Evolutionary conservation across 495 filamentous ascomycete genomes (phyloP).

Genomic region (Physcia stellaris): DNA sequence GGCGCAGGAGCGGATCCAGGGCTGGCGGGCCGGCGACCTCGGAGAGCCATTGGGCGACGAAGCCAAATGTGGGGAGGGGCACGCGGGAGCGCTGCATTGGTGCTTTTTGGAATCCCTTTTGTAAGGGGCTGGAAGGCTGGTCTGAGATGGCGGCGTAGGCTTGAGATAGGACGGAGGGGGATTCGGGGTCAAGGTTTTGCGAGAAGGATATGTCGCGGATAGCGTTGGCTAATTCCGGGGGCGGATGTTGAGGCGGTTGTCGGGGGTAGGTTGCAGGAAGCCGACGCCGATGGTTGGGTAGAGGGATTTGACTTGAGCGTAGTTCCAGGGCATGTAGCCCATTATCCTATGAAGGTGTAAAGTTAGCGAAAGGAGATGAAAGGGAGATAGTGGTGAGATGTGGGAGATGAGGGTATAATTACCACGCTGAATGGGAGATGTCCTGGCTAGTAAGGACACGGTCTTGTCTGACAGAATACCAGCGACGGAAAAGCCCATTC

Average conservation of each 20-base stretch:
- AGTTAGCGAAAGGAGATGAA: not conserved
- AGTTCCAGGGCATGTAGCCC: slow-evolving; percentile 11
- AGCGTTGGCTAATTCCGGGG: slow-evolving; percentile 7
- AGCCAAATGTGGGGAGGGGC: slow-evolving; percentile 17
- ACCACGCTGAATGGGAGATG: slow-evolving; percentile 20
- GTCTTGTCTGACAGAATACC: slow-evolving; percentile 15
- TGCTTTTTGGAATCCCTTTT: no score
- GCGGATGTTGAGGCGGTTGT: slow-evolving; percentile 1
- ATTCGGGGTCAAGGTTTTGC: not conserved
- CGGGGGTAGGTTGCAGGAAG: slow-evolving; percentile 6
- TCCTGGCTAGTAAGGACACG: not conserved
- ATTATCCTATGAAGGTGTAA: not conserved
- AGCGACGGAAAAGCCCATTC: slow-evolving; percentile 15
- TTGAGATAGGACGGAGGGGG: slow-evolving; percentile 7
- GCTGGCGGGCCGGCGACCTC: slow-evolving; percentile 16
- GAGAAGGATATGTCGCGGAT: slow-evolving; percentile 5
- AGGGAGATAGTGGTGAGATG: no score
- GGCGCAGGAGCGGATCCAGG: slow-evolving; percentile 14
- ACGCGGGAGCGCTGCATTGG: not conserved
- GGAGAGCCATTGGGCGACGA: slow-evolving; percentile 19
- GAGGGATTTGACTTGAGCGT: slow-evolving; percentile 9
- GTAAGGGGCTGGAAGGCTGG: no score
- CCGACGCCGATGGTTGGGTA: not conserved
- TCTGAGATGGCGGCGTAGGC: no score
- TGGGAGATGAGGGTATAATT: slow-evolving; percentile 3